Conservation (phyloP, 176 grass and related monocot species). For the Oryza rufipogon region DNA sequence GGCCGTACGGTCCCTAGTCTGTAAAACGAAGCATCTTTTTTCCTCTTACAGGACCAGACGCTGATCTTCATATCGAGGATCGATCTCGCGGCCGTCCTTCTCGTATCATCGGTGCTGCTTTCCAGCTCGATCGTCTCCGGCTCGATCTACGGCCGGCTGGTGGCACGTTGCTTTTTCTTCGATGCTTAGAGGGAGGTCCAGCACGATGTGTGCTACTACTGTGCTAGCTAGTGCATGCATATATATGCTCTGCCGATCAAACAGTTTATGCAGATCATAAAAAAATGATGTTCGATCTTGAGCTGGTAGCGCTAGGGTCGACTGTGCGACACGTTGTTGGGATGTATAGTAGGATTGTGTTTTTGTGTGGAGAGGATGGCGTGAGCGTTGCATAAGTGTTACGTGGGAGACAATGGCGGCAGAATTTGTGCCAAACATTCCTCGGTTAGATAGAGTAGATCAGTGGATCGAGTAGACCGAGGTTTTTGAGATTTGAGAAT, state of each 20-base stretch:
- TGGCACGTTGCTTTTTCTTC: constrained; percentile 16
- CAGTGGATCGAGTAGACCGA: background rate
- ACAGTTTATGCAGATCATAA: background rate
- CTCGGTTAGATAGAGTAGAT: background rate
- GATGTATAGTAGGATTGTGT: background rate
- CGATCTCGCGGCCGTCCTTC: constrained; percentile 26
- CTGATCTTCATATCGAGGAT: constrained; percentile 7
- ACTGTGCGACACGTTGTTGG: background rate
- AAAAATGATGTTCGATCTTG: background rate
- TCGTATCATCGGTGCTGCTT: constrained; percentile 27
- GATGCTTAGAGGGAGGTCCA: constrained; percentile 2
- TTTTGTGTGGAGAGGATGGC: background rate
- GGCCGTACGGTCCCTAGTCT: constrained; percentile 8
- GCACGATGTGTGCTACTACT: background rate
- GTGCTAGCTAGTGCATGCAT: background rate
- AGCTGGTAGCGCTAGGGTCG: background rate
- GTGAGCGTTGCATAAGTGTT: background rate
- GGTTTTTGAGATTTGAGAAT: background rate
- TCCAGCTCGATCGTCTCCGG: constrained; percentile 22
- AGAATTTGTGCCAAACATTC: constrained; percentile 36
- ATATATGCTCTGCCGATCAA: background rate
- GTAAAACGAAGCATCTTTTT: constrained; percentile 21
- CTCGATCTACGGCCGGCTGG: background rate
- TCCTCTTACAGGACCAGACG: constrained; percentile 11
- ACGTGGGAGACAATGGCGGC: constrained; percentile 17